Conservation (phyloP, 805 yeast species). For the Pichia scutulata region DNA sequence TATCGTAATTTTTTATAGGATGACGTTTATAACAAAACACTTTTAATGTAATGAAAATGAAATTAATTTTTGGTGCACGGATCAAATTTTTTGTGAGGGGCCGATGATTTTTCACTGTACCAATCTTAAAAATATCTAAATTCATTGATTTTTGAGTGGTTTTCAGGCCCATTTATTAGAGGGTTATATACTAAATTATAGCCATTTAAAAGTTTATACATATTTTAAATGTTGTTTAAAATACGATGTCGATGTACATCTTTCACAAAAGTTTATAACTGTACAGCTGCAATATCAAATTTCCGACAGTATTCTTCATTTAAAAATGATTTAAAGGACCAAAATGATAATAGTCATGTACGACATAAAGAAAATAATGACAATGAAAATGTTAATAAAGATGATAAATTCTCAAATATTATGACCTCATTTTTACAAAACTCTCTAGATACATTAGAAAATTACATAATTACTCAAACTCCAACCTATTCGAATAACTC, state of each 20-base stretch:
- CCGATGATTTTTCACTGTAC: neutral
- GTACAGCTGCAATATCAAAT: neutral
- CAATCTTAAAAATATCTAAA: neutral
- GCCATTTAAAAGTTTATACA: neutral
- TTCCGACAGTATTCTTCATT: slow-evolving; percentile 4
- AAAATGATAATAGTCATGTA: neutral
- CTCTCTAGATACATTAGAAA: slow-evolving; percentile 3
- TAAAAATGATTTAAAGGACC: neutral
- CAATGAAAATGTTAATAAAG: neutral
- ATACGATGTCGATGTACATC: slow-evolving; percentile 3
- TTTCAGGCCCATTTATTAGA: too few relatives aligned
- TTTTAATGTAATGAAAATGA: neutral
- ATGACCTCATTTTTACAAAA: slow-evolving; percentile 3
- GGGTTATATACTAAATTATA: neutral
- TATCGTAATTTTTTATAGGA: too few relatives aligned
- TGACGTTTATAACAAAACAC: too few relatives aligned
- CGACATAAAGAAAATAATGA: neutral
- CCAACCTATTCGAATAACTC: neutral
- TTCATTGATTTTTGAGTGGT: neutral
- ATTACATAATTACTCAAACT: slow-evolving; percentile 5
- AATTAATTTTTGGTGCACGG: neutral
- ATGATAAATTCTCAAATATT: neutral
- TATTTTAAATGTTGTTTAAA: neutral
- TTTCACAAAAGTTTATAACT: neutral
- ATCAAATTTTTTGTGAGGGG: neutral